These are phyloP conservation scores for Termitomyces sp. DNA, from an alignment of 1,284 basidiomycete genomes.

Conservation along the genomic window DNA sequence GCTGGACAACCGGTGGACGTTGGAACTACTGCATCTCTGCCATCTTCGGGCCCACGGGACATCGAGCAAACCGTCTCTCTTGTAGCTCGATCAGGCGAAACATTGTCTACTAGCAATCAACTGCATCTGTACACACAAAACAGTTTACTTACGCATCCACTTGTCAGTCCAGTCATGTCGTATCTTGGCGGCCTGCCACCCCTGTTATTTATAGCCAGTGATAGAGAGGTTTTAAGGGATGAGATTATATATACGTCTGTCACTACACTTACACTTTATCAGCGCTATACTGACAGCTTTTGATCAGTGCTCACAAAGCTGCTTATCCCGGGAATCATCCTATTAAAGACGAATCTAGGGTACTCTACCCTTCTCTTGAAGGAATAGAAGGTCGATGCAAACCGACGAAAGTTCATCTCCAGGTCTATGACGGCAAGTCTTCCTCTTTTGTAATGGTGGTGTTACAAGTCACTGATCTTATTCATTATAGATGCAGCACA, in stretches of 20 bases:
- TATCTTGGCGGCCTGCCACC: slow-evolving; percentile 93
- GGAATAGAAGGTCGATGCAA: slow-evolving; percentile 60
- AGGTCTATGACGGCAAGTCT: slow-evolving; percentile 70
- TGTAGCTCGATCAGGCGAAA: slow-evolving; percentile 43
- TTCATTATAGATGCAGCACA: slow-evolving; percentile 58
- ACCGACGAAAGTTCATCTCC: slow-evolving; percentile 88
- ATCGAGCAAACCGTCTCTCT: slow-evolving; percentile 43
- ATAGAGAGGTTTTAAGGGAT: slow-evolving; percentile 90
- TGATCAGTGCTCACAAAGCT: slow-evolving; percentile 82
- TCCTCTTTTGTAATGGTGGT: background rate
- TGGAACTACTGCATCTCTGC: slow-evolving; percentile 43
- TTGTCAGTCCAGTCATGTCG: slow-evolving; percentile 78
- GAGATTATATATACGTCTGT: slow-evolving; percentile 86
- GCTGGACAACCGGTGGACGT: slow-evolving; percentile 31
- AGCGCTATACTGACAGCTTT: background rate
- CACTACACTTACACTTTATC: background rate
- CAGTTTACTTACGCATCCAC: slow-evolving; percentile 77
- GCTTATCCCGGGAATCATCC: slow-evolving; percentile 78
- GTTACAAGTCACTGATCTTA: background rate
- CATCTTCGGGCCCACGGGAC: slow-evolving; percentile 28
- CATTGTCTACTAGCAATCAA: slow-evolving; percentile 59
- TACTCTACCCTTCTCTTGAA: slow-evolving; percentile 61
- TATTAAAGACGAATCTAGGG: slow-evolving; percentile 52
- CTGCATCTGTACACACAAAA: slow-evolving; percentile 91
- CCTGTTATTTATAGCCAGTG: slow-evolving; percentile 79